Evolutionary conservation across 441 rosid genomes (phyloP).

Genomic region (Flueggea neowawraea): DNA sequence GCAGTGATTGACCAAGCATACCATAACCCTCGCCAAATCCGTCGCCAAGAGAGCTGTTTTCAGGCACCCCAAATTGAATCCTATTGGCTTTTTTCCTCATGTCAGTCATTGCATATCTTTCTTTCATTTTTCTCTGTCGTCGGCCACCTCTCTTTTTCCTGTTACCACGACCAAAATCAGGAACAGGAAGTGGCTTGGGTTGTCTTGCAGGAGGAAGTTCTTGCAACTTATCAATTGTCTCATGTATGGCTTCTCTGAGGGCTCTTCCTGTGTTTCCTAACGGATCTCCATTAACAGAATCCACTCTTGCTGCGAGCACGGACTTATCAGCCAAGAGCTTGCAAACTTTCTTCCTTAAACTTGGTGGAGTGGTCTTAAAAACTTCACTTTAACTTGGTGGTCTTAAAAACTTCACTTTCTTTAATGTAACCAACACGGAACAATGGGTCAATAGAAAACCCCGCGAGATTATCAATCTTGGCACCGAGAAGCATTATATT

Average conservation of each 20-base stretch:
- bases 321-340: slow-evolving; percentile 89
- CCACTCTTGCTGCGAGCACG: slow-evolving; percentile 83
- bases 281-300: slow-evolving; percentile 82
- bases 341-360: slow-evolving; percentile 69
- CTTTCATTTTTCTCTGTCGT: slow-evolving; percentile 92
- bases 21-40: slow-evolving; percentile 98
- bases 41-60: slow-evolving; percentile 99
- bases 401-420: slow-evolving; percentile 90
- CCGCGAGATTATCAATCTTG: slow-evolving; percentile 90
- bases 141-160: slow-evolving; percentile 97
- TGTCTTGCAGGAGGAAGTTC: slow-evolving; percentile 99
- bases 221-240: slow-evolving; percentile 97
- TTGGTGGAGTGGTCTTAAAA: slow-evolving; percentile 67
- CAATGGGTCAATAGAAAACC: slow-evolving; percentile 87
- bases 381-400: slow-evolving; percentile 91
- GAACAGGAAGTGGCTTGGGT: slow-evolving; percentile 97
- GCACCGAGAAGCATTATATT: slow-evolving; percentile 91
- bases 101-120: slow-evolving; percentile 93
- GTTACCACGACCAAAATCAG: slow-evolving; percentile 75
- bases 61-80: slow-evolving; percentile 96
- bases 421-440: slow-evolving; percentile 87
- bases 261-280: slow-evolving; percentile 57
- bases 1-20: slow-evolving; percentile 92
- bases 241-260: slow-evolving; percentile 60
- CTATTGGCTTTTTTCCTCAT: slow-evolving; percentile 97